These are phyloP conservation scores for Brassica incana DNA, from an alignment of 345 rosid genomes.

Conservation along the genomic window DNA sequence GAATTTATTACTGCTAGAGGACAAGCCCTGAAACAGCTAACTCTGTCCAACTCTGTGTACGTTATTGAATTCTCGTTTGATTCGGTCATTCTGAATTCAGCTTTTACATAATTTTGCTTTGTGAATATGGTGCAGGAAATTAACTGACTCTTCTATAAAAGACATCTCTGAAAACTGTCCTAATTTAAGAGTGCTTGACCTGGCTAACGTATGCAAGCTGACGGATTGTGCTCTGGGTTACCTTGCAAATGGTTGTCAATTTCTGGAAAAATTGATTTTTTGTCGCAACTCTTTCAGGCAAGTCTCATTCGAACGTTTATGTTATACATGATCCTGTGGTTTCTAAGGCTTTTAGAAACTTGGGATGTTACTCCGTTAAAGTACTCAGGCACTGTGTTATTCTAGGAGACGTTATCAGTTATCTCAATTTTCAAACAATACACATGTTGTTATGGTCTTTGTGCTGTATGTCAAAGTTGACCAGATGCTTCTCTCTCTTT, in stretches of 20 bases:
- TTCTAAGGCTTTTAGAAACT: neutral
- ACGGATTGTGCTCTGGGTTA: conserved; percentile 75
- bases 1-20: conserved; percentile 52
- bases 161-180: conserved; percentile 68
- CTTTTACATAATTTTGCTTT: conserved; percentile 14
- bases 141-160: conserved; percentile 79
- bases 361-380: neutral
- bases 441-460: neutral
- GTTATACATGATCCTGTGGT: neutral
- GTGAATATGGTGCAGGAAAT: conserved; percentile 51
- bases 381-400: conserved; percentile 6
- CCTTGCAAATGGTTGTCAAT: conserved; percentile 77
- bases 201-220: conserved; percentile 65
- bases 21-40: conserved; percentile 63
- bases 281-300: conserved; percentile 79
- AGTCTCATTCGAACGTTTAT: neutral
- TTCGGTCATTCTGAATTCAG: conserved; percentile 1
- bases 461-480: neutral
- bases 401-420: neutral
- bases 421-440: neutral
- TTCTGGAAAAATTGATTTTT: conserved; percentile 57
- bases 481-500: neutral
- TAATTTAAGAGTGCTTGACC: conserved; percentile 54
- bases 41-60: conserved; percentile 67
- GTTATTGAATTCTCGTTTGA: conserved; percentile 34